Conservation (phyloP, 805 yeast genomes). For the Starmerella etchellsii region DNA sequence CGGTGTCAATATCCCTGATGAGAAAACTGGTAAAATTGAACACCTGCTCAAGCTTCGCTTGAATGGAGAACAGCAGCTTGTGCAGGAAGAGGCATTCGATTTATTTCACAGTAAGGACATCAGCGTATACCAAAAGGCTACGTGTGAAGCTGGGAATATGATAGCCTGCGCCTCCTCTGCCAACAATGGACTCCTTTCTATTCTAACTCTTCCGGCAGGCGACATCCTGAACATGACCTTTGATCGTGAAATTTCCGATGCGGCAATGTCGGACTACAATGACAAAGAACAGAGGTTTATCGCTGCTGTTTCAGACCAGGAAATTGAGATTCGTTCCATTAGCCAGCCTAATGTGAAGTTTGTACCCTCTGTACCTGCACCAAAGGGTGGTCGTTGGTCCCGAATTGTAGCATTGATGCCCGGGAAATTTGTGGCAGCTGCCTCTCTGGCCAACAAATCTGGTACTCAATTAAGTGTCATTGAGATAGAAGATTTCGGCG, state of each 20-base stretch:
- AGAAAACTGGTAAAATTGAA: conserved; percentile 41
- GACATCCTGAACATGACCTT: conserved; percentile 3
- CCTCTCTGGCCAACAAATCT: conserved; percentile 7
- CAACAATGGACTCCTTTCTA: conserved; percentile 6
- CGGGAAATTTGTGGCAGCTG: conserved; percentile 11
- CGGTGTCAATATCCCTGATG: conserved; percentile 13
- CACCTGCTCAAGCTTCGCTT: conserved; percentile 39
- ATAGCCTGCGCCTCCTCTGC: conserved; percentile 10
- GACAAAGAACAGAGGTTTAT: conserved; percentile 7
- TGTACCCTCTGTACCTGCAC: conserved; percentile 2
- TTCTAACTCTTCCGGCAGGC: conserved; percentile 1
- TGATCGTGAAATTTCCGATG: conserved; percentile 4
- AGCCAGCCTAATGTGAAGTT: conserved; percentile 1
- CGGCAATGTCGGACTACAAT: conserved; percentile 9
- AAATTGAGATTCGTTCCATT: conserved; percentile 7
- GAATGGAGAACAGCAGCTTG: conserved; percentile 5
- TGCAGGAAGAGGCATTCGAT: neutral
- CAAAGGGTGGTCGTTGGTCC: conserved; percentile 9
- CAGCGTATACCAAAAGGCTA: conserved; percentile 15
- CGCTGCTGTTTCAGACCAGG: conserved; percentile 8
- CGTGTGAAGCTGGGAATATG: conserved; percentile 7
- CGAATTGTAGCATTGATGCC: conserved; percentile 11
- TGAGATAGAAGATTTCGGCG: conserved; percentile 4
- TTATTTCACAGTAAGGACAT: conserved; percentile 7
- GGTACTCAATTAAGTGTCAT: conserved; percentile 10